Conservation (phyloP, 2,329 filamentous ascomycete species). For the Trichoderma gracile region DNA sequence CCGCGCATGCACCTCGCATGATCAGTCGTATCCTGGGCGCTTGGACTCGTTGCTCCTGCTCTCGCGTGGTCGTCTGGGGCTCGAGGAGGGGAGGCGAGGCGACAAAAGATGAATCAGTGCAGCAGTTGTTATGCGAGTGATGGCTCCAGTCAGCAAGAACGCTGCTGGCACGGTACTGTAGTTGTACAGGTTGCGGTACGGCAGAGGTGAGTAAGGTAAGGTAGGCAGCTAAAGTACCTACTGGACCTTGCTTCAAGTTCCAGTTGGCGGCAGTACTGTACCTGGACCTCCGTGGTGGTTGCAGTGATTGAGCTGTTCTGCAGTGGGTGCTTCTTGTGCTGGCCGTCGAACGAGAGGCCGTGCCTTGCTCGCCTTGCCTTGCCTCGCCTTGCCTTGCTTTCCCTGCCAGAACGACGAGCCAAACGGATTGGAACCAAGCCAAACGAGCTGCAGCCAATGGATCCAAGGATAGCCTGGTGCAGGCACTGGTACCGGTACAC, state of each 20-base stretch:
- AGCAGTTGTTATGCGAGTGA: slow-evolving; percentile 17
- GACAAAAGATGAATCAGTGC: slow-evolving; percentile 11
- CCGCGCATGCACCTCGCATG: slow-evolving; percentile 19
- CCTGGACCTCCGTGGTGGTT: not conserved
- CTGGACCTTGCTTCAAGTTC: too few relatives aligned
- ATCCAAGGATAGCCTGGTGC: not conserved
- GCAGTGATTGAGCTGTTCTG: not conserved
- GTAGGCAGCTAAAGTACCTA: too few relatives aligned
- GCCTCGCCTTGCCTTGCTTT: not conserved
- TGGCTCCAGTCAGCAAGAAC: not conserved
- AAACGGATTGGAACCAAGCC: slow-evolving; percentile 5
- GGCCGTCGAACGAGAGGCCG: not conserved
- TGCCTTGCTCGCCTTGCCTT: slow-evolving; percentile 6
- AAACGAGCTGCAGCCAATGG: slow-evolving; percentile 11
- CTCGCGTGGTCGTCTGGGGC: not conserved
- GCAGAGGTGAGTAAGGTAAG: too few relatives aligned
- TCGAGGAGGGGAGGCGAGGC: slow-evolving; percentile 2
- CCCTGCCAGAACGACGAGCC: not conserved
- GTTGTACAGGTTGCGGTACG: too few relatives aligned
- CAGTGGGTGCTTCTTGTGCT: not conserved
- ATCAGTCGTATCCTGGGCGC: slow-evolving; percentile 19
- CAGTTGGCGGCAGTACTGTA: not conserved
- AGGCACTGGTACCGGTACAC: slow-evolving; percentile 7
- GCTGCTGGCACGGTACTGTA: too few relatives aligned
- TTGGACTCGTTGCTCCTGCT: slow-evolving; percentile 15